These are phyloP conservation scores for Toxoplasma gondii DNA, from an alignment of 169 alveolate species.

Conservation along the genomic window DNA sequence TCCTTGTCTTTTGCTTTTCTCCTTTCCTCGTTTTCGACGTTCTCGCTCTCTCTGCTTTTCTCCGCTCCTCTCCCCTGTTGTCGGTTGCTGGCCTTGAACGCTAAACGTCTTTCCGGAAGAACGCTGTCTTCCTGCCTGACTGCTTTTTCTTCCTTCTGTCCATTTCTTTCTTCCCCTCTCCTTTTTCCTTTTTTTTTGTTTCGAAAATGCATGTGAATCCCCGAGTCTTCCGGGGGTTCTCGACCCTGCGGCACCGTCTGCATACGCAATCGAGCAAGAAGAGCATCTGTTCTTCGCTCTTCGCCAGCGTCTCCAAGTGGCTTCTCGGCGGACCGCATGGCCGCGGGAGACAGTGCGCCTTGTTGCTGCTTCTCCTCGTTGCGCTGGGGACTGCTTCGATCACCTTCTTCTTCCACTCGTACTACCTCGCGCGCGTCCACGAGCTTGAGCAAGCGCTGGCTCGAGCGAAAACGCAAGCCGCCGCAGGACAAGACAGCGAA, in stretches of 20 bases:
- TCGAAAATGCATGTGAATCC: constrained; percentile 4
- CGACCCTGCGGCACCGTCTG: background rate
- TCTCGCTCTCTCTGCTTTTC: background rate
- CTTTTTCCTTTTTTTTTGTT: background rate
- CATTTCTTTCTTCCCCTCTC: background rate
- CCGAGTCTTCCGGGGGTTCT: constrained; percentile 5
- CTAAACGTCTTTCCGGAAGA: background rate
- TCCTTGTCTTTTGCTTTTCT: background rate
- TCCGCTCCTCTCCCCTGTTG: background rate
- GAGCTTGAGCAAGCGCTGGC: background rate
- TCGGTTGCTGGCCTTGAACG: background rate
- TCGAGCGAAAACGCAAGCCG: background rate
- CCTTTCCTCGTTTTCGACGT: background rate
- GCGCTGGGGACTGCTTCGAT: background rate
- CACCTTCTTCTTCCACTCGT: background rate
- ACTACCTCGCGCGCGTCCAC: background rate
- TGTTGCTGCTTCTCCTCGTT: background rate
- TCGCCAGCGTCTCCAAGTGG: background rate
- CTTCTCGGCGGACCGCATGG: background rate
- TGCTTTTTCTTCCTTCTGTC: background rate
- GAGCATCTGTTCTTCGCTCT: background rate
- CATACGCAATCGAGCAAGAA: background rate
- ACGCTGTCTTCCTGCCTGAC: background rate
- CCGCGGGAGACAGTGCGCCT: background rate
- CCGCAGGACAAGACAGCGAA: too few species aligned